Evolutionary conservation across 805 yeast genomes (phyloP), one percentile per base, ranked within the genome.

Genomic region (Candida khao-thaluensis): DNA sequence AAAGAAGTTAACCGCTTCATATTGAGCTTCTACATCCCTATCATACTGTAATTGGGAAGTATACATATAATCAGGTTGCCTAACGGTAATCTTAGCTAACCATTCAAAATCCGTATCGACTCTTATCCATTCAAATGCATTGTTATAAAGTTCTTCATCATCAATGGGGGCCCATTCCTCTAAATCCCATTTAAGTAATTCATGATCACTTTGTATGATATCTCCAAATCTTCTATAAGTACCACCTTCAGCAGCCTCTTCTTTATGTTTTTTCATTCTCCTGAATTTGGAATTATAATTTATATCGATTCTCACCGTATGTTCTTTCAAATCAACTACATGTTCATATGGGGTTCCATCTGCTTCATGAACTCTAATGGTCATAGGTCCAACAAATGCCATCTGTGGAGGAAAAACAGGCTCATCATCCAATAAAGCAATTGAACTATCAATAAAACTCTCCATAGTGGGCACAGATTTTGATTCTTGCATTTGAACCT

Each of bases 291-390:
- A 88, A 60, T 93, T 93, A 63, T 93, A 93, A 56, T 88, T 98
- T 34, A 93, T 88, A 54, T 93, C 99, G 31, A 93, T 69, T 54
- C 86, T 88, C 0, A 95, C 86, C 49, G 81, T 79, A 1, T 80
- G 76, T 30, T 91, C 97, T 51, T 88, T 86, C 37, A 93, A 67
- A 48, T 88, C 95, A 16, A 93, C 96, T 34, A 93, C 91, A 58
- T 93, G 99, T 54, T 93, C 99, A 56, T 93, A 93, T 0, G 99
- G 99, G 0, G 98, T 88, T 7, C 99, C 99, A 60, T 93, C 98
- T 0, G 96, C 95, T 55, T 93, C 99, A 57, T 93, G 99, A 25
- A 93, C 90, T 53, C 99, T 71, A 25, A 93, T 86, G 0, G 99
- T 93, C 85, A 93, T 87, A 0, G 98, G 96, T 0, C 99, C 99